Percentiles rank a stretch among this genome's conserved stretches.
These are phyloP conservation scores for Helianthus tuberosus DNA, from an alignment of 129 eudicot species.

Conservation along the genomic window DNA sequence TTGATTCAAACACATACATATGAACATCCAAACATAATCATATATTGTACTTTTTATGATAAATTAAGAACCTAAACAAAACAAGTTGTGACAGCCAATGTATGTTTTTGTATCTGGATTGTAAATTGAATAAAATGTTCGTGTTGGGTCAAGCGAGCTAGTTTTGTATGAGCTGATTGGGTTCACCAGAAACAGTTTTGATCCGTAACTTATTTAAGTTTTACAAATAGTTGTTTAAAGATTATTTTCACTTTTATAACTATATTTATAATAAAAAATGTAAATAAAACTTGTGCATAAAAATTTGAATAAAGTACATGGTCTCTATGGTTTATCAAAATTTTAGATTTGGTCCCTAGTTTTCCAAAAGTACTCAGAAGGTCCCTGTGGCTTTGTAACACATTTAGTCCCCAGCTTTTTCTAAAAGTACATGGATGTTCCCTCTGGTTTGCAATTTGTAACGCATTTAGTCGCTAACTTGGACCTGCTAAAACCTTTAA, in stretches of 20 bases:
- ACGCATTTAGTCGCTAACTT: too few relatives aligned
- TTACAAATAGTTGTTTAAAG: background rate
- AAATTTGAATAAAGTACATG: too few relatives aligned
- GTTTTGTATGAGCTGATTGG: background rate
- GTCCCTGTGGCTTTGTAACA: too few relatives aligned
- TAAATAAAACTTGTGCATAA: too few relatives aligned
- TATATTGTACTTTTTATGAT: background rate
- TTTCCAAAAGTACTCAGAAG: too few relatives aligned
- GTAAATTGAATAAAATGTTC: background rate
- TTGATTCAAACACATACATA: background rate
- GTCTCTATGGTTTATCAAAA: too few relatives aligned
- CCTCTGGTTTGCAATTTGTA: too few relatives aligned
- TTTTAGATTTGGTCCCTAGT: too few relatives aligned
- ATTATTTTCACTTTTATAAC: background rate
- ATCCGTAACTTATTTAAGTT: background rate
- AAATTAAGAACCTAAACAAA: background rate
- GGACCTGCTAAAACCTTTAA: too few relatives aligned
- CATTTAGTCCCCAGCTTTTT: too few relatives aligned
- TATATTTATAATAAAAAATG: background rate
- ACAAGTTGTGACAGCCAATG: background rate
- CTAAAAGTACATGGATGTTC: too few relatives aligned
- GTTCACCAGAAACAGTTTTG: background rate
- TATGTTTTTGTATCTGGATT: background rate
- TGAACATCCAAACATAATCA: background rate
- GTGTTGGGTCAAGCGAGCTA: background rate